These are phyloP conservation scores for Metarhizium anisopliae DNA, from an alignment of 2,329 filamentous ascomycete species.

Conservation along the genomic window DNA sequence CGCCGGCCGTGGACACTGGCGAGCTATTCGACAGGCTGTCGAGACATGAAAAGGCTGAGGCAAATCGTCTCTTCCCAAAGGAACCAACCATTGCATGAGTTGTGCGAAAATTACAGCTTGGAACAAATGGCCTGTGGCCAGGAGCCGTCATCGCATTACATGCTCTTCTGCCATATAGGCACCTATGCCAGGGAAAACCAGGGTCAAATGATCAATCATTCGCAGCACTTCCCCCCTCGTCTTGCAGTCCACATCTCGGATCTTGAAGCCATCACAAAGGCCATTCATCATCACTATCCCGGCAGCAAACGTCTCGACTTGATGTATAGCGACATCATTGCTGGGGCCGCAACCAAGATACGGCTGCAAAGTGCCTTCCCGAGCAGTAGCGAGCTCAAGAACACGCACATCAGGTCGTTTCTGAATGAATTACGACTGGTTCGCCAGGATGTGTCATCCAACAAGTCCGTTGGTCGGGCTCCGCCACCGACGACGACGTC, in stretches of 20 bases:
- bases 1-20: conserved; percentile 1
- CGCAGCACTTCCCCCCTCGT: neutral
- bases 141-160: neutral
- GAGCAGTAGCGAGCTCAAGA: neutral
- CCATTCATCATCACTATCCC: neutral
- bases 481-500: neutral
- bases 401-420: neutral
- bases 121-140: neutral
- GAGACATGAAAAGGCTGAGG: neutral
- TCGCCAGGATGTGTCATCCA: neutral
- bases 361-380: neutral
- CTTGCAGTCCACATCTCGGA: neutral
- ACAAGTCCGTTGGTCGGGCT: too few species aligned
- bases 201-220: neutral
- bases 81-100: neutral
- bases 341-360: neutral
- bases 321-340: neutral
- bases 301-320: neutral
- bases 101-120: neutral
- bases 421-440: neutral
- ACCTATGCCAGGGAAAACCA: neutral
- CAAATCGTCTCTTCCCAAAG: neutral
- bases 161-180: neutral
- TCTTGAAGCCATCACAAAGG: neutral
- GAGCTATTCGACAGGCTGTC: neutral